Evolutionary conservation across 2,329 filamentous ascomycete genomes (phyloP), one percentile per base, ranked within the genome.

Genomic region (Exophiala aquamarina): DNA sequence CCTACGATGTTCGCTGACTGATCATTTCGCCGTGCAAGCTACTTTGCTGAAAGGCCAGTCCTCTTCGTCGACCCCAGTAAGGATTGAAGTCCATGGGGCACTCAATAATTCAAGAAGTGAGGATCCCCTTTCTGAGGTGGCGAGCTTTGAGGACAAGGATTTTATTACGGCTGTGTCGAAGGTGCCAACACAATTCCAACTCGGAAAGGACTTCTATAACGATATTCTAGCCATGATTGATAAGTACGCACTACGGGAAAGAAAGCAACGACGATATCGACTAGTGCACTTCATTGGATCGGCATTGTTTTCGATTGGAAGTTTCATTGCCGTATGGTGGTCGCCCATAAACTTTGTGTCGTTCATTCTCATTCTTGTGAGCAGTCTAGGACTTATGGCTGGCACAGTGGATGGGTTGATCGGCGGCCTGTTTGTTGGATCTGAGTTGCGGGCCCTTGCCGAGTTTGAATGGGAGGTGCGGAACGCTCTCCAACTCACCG

Each of bases 391-490:
- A 2, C 75, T 97, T 26, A 79, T 79, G 13, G 82, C 84, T 3
- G 92, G 92, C 0, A 79, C 89, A 2, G 65, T 96, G 15, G 88
- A 96, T 63, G 91, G 92, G 0, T 69, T 97, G 32, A 87, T 97
- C 64, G 87, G 90, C 0, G 78, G 93, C 0, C 67, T 97, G 39
- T 98, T 98, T 65, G 85, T 95, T 49, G 84, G 86, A 9, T 83
- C 83, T 51, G 93, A 98, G 70, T 69, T 96, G 49, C 78, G 89
- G 49, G 84, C 86, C 3, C 71, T 98, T 44, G 84, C 82, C 60
- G 93, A 98, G 71, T 97, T 97, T 69, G 83, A 93, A 64, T 96
- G 89, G 87, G 93, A 98, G 68, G 84, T 97, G 19, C 73, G 72
- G 41, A 91, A 59, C 45, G 55, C 57, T 13, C 33, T 57, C 18